Conservation (phyloP, 345 rosid species). For the Gossypium mustelinum region DNA sequence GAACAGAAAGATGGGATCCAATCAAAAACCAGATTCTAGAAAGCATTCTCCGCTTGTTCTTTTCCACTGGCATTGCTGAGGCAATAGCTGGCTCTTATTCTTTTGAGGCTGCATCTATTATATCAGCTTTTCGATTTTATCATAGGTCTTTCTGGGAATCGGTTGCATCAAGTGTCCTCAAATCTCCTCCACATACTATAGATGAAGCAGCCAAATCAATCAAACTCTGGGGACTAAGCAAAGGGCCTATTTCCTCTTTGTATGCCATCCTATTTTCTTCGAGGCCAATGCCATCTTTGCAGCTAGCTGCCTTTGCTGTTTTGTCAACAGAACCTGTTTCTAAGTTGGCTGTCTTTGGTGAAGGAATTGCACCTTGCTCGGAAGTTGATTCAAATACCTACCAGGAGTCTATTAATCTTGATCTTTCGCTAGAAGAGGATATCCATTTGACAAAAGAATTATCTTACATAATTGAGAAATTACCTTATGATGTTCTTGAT, state of each 20-base stretch:
- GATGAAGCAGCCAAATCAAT: constrained; percentile 83
- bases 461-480: constrained; percentile 59
- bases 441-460: constrained; percentile 63
- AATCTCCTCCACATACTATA: constrained; percentile 57
- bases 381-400: constrained; percentile 36
- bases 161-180: constrained; percentile 60
- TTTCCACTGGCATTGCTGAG: constrained; percentile 85
- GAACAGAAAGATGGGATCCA: constrained; percentile 50
- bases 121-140: constrained; percentile 56
- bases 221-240: constrained; percentile 86
- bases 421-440: constrained; percentile 51
- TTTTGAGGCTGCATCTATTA: constrained; percentile 58
- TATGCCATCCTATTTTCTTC: constrained; percentile 78
- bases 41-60: constrained; percentile 80
- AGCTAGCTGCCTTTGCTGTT: constrained; percentile 77
- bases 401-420: constrained; percentile 34
- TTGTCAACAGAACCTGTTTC: constrained; percentile 80
- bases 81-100: constrained; percentile 62
- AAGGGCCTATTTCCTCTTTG: constrained; percentile 73
- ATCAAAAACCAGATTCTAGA: constrained; percentile 62
- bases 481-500: constrained; percentile 62
- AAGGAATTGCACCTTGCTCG: constrained; percentile 32
- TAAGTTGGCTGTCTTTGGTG: constrained; percentile 51
- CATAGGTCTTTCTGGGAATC: constrained; percentile 69
- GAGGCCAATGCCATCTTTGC: constrained; percentile 57